Evolutionary conservation across 2,329 filamentous ascomycete genomes (phyloP), one percentile per base, ranked within the genome.

Genomic region (Harringtonia lauricola): DNA sequence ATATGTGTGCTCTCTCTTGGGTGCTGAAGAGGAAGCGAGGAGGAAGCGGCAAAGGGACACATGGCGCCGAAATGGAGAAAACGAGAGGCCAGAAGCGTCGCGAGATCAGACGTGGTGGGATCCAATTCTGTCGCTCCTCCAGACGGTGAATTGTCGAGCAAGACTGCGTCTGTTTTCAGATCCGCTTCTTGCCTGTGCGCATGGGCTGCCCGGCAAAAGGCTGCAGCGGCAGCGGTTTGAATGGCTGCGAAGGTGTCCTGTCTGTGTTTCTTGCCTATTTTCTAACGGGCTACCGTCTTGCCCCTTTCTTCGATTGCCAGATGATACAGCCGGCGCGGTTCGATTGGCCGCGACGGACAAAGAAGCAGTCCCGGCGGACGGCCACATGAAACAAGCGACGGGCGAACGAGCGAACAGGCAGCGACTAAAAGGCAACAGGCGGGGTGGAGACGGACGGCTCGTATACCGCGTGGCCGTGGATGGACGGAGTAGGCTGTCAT

Each of bases 151-250:
- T n/a, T n/a, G n/a, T n/a, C n/a, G n/a, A n/a, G n/a, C n/a, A n/a
- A 26, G 14, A 18, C 18, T 8, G 33, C 17, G 31, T 19, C 33
- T 10, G 15, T 10, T 19, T 12, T 34, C 6, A 24, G 19, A 22
- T 24, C 22, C 24, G 12, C 19, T 15, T 22, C 18, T 76, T 85
- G 83, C 71, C 76, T 76, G 68, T 79, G 41, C 47, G 41, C 45
- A 44, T 41, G 41, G n/a, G 43, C 44, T 33, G 24, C 17, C 35
- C 45, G 42, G 44, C 52, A 51, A 41, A 51, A 48, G 43, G 42
- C 43, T 43, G 33, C 46, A 47, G 48, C 43, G 46, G 48, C 49
- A 33, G 13, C 42, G 46, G 47, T 44, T 53, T 52, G 55, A 52
- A 40, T 56, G 56, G 55, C 48, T 49, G 39, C 24, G 24, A 26